These are phyloP conservation scores for Acacia acuminata DNA, from an alignment of 306 rosid species.

Conservation along the genomic window DNA sequence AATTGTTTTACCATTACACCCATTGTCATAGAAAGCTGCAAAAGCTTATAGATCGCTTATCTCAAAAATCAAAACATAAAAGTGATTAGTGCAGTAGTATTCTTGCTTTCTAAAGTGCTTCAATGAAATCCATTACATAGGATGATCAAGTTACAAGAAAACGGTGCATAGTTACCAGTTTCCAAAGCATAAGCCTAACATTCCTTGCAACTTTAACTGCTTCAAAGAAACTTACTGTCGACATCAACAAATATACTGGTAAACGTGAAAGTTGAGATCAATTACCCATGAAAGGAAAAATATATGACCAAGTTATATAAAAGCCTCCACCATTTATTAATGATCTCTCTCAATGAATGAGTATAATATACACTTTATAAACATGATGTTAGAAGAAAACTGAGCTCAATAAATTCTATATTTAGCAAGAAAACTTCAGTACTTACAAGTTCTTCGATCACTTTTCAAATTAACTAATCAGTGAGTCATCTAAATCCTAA, in stretches of 20 bases:
- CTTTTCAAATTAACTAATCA: constrained; percentile 30
- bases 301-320: neutral
- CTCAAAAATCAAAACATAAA: neutral
- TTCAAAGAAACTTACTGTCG: neutral
- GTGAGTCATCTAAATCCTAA: constrained; percentile 13
- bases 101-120: no score
- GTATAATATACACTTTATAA: constrained; percentile 31
- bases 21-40: neutral
- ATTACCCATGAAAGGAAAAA: neutral
- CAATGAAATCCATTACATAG: neutral
- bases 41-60: neutral
- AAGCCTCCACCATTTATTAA: constrained; percentile 26
- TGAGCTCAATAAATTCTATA: constrained; percentile 15
- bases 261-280: constrained; percentile 9
- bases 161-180: neutral
- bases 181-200: neutral
- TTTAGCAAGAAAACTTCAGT: constrained; percentile 25
- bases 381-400: constrained; percentile 27
- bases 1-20: neutral
- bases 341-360: constrained; percentile 9
- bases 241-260: constrained; percentile 1
- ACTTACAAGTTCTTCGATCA: constrained; percentile 40
- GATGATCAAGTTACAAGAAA: neutral
- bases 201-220: constrained; percentile 10
- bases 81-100: neutral